phyloP scores from a whole-genome alignment of 2,329 filamentous ascomycete species.

The Onygenales sp. region DNA sequence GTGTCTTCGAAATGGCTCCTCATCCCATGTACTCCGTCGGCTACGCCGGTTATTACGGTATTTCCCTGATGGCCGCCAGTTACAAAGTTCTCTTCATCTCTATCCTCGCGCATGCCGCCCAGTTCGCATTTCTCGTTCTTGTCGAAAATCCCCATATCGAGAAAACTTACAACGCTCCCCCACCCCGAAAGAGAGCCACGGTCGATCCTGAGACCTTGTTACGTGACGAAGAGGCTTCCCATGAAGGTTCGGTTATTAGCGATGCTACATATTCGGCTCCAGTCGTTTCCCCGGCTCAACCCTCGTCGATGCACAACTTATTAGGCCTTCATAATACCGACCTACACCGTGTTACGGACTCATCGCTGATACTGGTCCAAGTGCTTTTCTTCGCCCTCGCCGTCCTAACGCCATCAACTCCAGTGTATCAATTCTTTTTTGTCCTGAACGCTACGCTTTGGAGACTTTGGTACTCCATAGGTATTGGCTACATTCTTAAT shows the following conservation, averaged over 20 bases:
- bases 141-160: conserved; percentile 98
- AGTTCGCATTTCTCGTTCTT: conserved; percentile 82
- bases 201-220: conserved; percentile 20
- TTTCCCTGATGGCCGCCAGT: conserved; percentile 95
- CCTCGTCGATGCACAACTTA: conserved; percentile 68
- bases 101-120: conserved; percentile 83
- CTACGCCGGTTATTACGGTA: conserved; percentile 96
- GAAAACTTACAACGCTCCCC: conserved; percentile 88
- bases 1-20: conserved; percentile 97
- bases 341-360: conserved; percentile 77
- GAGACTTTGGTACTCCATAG: conserved; percentile 86
- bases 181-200: conserved; percentile 50
- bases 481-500: conserved; percentile 75
- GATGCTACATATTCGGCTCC: conserved; percentile 28
- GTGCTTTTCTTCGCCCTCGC: conserved; percentile 66
- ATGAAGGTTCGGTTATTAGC: conserved; percentile 24
- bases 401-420: conserved; percentile 66
- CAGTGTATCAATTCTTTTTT: conserved; percentile 67
- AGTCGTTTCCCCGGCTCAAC: conserved; percentile 40
- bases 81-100: conserved; percentile 97
- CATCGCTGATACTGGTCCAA: conserved; percentile 66
- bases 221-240: conserved; percentile 20
- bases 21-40: conserved; percentile 99
- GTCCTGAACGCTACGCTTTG: conserved; percentile 69
- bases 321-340: conserved; percentile 79